phyloP scores from a whole-genome alignment of 768 basidiomycete species.

The Boletus vinaceobasis region DNA sequence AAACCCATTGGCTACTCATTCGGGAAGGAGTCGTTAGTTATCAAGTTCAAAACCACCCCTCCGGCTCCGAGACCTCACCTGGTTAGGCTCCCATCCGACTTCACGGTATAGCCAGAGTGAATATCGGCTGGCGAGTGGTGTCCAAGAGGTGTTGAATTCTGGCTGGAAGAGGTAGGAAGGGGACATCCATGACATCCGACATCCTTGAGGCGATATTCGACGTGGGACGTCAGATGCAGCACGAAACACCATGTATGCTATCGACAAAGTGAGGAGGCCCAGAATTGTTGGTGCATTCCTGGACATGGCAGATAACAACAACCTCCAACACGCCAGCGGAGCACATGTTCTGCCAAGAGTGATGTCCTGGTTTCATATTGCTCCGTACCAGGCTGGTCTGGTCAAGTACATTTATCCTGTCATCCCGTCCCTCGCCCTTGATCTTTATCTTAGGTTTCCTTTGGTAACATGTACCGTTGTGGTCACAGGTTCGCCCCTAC shows the following conservation, averaged over 20 bases:
- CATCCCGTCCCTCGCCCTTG: neutral
- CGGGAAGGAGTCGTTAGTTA: slow-evolving; percentile 1
- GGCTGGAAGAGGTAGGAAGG: slow-evolving; percentile 80
- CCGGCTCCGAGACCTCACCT: slow-evolving; percentile 39
- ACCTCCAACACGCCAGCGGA: too few species aligned
- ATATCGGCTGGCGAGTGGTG: slow-evolving; percentile 70
- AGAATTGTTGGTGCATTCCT: slow-evolving; percentile 9
- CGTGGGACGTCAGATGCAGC: slow-evolving; percentile 43
- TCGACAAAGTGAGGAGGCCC: slow-evolving; percentile 36
- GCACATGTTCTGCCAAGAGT: too few species aligned
- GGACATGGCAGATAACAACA: slow-evolving; percentile 12
- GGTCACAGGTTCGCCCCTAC: slow-evolving; percentile 99
- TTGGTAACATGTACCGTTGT: slow-evolving; percentile 99
- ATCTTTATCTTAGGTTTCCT: slow-evolving; percentile 68
- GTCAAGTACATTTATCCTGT: slow-evolving; percentile 55
- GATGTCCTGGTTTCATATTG: neutral
- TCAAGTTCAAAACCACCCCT: slow-evolving; percentile 3
- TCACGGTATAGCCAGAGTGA: slow-evolving; percentile 92
- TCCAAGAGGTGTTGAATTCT: slow-evolving; percentile 65
- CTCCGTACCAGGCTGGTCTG: too few species aligned
- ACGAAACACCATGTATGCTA: slow-evolving; percentile 39
- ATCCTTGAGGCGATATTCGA: slow-evolving; percentile 81
- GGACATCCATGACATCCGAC: slow-evolving; percentile 95
- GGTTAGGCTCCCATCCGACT: slow-evolving; percentile 69
- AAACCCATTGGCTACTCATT: slow-evolving; percentile 41